Conservation (phyloP, 208 protist species). For the Porcisia hertigi region DNA sequence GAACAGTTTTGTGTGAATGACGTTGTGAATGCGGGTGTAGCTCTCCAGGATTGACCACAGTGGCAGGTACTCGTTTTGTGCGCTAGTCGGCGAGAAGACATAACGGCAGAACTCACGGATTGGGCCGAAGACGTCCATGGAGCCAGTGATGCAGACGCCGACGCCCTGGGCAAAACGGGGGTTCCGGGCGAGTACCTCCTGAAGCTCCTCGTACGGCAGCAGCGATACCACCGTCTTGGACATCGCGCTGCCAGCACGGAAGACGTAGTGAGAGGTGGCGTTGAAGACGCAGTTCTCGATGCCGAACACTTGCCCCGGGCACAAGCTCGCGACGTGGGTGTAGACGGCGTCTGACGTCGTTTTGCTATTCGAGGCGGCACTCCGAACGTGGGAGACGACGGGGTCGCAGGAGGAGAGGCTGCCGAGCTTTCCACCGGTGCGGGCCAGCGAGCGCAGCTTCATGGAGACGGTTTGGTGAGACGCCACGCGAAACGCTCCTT, state of each 20-base stretch:
- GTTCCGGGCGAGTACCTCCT: slow-evolving; percentile 44
- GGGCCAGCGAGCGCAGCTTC: background rate
- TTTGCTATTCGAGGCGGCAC: slow-evolving; percentile 8
- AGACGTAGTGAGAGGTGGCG: slow-evolving; percentile 48
- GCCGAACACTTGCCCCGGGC: slow-evolving; percentile 70
- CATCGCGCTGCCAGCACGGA: slow-evolving; percentile 47
- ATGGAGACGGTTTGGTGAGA: slow-evolving; percentile 21
- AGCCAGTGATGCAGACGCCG: slow-evolving; percentile 51
- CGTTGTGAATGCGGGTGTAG: slow-evolving; percentile 82
- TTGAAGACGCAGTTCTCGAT: slow-evolving; percentile 73
- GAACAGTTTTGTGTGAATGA: slow-evolving; percentile 85
- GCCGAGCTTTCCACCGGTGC: background rate
- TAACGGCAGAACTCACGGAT: slow-evolving; percentile 81
- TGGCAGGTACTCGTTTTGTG: slow-evolving; percentile 81
- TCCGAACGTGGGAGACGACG: background rate
- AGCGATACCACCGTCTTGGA: slow-evolving; percentile 68
- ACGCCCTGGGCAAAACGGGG: slow-evolving; percentile 69
- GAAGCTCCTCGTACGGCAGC: slow-evolving; percentile 52
- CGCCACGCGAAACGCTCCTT: slow-evolving; percentile 31
- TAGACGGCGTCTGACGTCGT: slow-evolving; percentile 30
- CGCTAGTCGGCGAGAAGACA: slow-evolving; percentile 64
- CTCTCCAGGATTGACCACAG: slow-evolving; percentile 81
- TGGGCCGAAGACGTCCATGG: slow-evolving; percentile 73
- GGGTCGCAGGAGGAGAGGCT: slow-evolving; percentile 17
- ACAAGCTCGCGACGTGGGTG: slow-evolving; percentile 59